Evolutionary conservation across 345 rosid species (phyloP), one percentile per base, ranked within the genome.

Genomic region (Lepidium didymum): DNA sequence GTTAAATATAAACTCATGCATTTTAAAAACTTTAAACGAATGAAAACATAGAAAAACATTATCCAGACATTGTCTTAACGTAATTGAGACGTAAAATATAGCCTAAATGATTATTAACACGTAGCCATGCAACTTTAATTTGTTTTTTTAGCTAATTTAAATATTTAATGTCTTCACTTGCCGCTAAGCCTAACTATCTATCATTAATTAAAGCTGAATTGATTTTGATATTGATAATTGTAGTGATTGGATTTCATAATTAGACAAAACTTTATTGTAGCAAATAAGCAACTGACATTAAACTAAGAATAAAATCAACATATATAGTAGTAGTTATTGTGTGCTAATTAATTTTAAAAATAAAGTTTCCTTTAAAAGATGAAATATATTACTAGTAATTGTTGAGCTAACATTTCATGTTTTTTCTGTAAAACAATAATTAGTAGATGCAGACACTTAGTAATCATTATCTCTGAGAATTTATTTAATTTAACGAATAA

Each of bases 41-140:
- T 54, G 27, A 10, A 6, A n/a, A n/a, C n/a, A n/a, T n/a, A n/a
- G n/a, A n/a, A n/a, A 10, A 15, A 46, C 7, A 38, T 73, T 70
- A 73, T 41, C 12, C 33, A 59, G 67, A 65, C 55, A 46, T 57
- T 49, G 66, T 57, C 29, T 55, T 65, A 41, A 58, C 61, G 72
- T 73, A 49, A 14, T 50, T 51, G 45, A 65, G 67, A 73, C 61
- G 72, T 40, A 65, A 49, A 56, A 3, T 5, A 56, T 64, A 73
- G 47, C 54, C 53, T 47, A 72, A 31, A 14, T 46, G 53, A 31
- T 1, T 4, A 18, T 19, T 38, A 3, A 64, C 70, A 64, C 64
- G 43, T 64, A 16, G 33, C 27, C 64, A 64, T 64, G 64, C 64
- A 72, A 47, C 51, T 56, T 72, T 56, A 37, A n/a, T 55, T 36